phyloP scores from a whole-genome alignment of 225 moss, liverwort and hornwort genomes.

The Antitrichia curtipendula region DNA sequence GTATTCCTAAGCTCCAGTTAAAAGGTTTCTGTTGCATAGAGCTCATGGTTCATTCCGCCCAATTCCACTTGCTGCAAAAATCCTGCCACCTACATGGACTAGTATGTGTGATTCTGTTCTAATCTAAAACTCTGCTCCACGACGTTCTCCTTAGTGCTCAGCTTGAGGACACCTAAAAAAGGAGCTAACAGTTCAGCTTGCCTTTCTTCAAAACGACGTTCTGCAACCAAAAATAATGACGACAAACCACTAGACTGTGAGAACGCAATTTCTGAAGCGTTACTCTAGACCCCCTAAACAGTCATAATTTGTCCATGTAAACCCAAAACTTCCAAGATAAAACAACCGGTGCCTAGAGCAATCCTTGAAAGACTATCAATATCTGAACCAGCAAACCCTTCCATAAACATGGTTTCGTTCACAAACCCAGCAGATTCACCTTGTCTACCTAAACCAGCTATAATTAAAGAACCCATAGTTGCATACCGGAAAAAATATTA shows the following conservation, averaged over 20 bases:
- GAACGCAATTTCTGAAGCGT: not conserved
- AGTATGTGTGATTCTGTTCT: not conserved
- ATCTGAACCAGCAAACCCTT: not conserved
- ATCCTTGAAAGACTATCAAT: not conserved
- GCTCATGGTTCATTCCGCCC: not conserved
- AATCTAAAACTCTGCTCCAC: not conserved
- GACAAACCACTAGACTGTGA: not conserved
- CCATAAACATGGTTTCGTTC: not conserved
- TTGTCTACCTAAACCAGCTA: not conserved
- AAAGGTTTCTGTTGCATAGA: not conserved
- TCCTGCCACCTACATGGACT: not conserved
- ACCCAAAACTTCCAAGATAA: not conserved
- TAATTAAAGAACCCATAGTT: not conserved
- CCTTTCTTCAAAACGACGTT: not conserved
- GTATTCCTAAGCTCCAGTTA: not conserved
- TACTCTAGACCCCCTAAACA: not conserved
- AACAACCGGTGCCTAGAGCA: not conserved
- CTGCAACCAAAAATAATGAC: not conserved
- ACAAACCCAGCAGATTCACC: not conserved
- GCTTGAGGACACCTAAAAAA: not conserved
- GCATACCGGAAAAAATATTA: not conserved
- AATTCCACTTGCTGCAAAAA: not conserved
- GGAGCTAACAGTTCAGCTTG: not conserved
- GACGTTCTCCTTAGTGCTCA: not conserved
- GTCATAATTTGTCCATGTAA: not conserved